These are phyloP conservation scores for Brassica nigra DNA, from an alignment of 345 rosid species.

Conservation along the genomic window DNA sequence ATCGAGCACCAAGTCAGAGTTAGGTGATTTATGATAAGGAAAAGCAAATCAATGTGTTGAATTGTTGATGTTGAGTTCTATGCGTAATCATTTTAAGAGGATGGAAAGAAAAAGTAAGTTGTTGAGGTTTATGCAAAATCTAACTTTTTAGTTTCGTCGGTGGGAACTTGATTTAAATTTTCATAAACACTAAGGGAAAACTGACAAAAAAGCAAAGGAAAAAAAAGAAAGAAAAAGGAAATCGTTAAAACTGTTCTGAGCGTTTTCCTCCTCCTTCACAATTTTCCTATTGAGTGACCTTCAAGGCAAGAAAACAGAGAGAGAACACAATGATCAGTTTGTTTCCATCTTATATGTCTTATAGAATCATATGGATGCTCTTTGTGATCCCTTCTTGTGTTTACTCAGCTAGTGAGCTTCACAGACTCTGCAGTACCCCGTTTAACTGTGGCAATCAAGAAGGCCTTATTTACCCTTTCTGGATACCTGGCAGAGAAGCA, in stretches of 20 bases:
- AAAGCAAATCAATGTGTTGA: background rate
- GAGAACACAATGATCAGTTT: background rate
- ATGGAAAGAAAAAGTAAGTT: background rate
- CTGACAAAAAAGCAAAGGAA: background rate
- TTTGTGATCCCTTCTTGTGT: background rate
- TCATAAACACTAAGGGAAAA: background rate
- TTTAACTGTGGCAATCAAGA: background rate
- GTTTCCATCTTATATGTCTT: background rate
- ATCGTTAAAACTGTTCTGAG: background rate
- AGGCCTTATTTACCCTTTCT: background rate
- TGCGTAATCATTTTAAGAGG: background rate
- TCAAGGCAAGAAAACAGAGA: background rate
- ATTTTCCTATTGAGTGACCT: background rate
- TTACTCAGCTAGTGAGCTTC: background rate
- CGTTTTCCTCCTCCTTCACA: background rate
- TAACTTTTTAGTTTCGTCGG: background rate
- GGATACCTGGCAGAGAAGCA: background rate
- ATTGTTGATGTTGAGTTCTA: background rate
- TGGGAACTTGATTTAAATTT: background rate
- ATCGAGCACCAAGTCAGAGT: background rate
- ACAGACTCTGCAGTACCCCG: background rate
- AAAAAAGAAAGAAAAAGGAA: background rate
- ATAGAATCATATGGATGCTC: background rate
- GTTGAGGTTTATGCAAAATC: background rate
- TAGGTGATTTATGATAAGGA: background rate